Evolutionary conservation across 1,139 yeast genomes (phyloP), one percentile per base, ranked within the genome.

Genomic region (Hyphopichia khmerensis): DNA sequence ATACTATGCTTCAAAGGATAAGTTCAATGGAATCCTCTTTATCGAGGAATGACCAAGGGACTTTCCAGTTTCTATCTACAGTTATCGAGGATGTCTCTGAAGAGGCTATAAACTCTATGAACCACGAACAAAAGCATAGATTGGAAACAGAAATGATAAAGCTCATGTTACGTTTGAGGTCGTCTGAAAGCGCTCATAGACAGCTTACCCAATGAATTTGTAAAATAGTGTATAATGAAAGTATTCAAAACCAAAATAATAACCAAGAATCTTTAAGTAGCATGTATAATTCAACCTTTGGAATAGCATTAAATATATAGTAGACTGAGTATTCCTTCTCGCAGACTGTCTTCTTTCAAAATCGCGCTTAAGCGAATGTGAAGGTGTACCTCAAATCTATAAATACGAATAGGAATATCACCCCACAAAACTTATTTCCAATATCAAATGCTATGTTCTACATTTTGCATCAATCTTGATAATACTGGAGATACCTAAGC

Each of bases 91-190:
- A 41, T n/a, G 39, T 48, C 21, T 36, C 48, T 1, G 51, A 54
- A 32, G 47, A 51, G 1, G 62, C 57, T 4, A 42, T 67, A 13
- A 44, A 49, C 8, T 18, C 33, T 3, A 40, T 69, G 47, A 40
- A 57, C 14, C 37, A 31, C 3, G 40, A 46, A 4, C 59, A 66
- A 26, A 54, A 48, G 40, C 56, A 53, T 42, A 51, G 57, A 4
- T 48, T 70, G 42, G 75, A 71, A 46, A 61, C 72, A 0, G 51
- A 57, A 30, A 48, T 70, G 43, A 53, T 69, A 51, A 44, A 53
- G 37, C 60, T 69, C 39, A 65, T 69, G 64, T 49, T 67, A 29
- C 60, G 64, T 30, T 56, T 69, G 54, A 57, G 72, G 39, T 46
- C 37, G 4, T 13, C 23, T 4, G 6, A 5, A 3, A 4, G 13